Base-by-base conservation (phyloP, 495 filamentous ascomycete genomes). In the Trichoderma parareesei region DNA sequence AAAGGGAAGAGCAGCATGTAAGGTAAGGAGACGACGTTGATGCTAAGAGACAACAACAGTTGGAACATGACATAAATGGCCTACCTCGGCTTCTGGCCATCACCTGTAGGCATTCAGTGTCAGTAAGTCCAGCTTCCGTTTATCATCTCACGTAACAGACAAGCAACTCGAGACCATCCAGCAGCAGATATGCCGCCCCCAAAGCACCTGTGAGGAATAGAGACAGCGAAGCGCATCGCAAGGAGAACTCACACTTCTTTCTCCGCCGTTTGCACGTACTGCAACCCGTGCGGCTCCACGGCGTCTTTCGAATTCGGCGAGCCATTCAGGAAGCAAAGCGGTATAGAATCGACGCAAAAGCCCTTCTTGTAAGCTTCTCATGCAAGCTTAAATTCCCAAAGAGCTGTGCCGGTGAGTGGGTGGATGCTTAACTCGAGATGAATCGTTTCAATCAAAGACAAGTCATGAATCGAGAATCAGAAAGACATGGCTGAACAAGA, bases 211-310 rank as follows among this genome's bases (percentile, higher is more conserved):
- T 10, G 4, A 4, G 40, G 40, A 41, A 41, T 41, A 41, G 40
- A 49, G n/a, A n/a, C n/a, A n/a, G n/a, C n/a, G n/a, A n/a, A n/a
- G n/a, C n/a, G n/a, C n/a, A 49, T 18, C 16, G 46, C 16, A n/a
- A 18, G 20, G 9, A 3, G 9, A 57, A 57, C 53, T 57, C 53
- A 57, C 53, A 57, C 11, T 57, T 57, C 53, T 57, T 57, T 57
- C 53, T 57, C 27, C 53, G 6, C 20, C 53, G 53, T 27, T 57
- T 57, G 53, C 53, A 57, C 20, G 53, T 57, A 35, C 53, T 57
- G 53, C 53, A 57, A 4, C 53, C 53, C 27, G 53, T 57, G 53
- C 53, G 53, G 27, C 53, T 57, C 53, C 53, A 57, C 53, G 53
- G 53, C 53, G 53, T 57, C 53, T 57, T 57, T n/a, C 53, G 16